phyloP scores from a whole-genome alignment of 2,329 filamentous ascomycete genomes.

The Aspergillus hortae region DNA sequence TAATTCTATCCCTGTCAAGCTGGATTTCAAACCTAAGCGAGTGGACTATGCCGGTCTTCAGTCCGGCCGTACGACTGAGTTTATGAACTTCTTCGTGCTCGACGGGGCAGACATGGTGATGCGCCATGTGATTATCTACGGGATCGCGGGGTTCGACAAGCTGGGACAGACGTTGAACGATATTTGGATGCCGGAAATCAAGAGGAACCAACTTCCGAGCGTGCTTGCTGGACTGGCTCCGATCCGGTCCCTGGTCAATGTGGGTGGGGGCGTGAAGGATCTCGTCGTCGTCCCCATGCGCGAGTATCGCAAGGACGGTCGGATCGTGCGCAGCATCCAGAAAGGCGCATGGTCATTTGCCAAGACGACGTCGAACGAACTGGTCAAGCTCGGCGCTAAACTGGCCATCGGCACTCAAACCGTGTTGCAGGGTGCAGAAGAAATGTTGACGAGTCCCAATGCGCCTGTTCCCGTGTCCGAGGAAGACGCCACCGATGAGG shows the following conservation, averaged over 20 bases:
- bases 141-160: conserved; percentile 83
- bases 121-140: conserved; percentile 87
- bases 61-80: conserved; percentile 91
- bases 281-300: conserved; percentile 84
- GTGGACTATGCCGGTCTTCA: conserved; percentile 91
- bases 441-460: conserved; percentile 54
- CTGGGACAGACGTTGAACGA: conserved; percentile 88
- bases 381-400: conserved; percentile 93
- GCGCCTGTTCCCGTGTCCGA: conserved; percentile 46
- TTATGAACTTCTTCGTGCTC: conserved; percentile 97
- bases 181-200: conserved; percentile 94
- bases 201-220: conserved; percentile 79
- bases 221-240: conserved; percentile 86
- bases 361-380: conserved; percentile 86
- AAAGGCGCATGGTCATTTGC: conserved; percentile 90
- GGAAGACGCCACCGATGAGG: conserved; percentile 61
- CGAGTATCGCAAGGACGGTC: conserved; percentile 91
- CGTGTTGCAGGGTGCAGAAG: conserved; percentile 85
- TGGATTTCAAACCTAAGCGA: conserved; percentile 98
- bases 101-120: conserved; percentile 85
- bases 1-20: conserved; percentile 74
- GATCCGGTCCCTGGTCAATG: conserved; percentile 85
- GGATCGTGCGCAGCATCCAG: conserved; percentile 83
- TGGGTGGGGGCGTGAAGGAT: conserved; percentile 81
- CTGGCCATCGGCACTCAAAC: conserved; percentile 92